A percentile compares a stretch with the other conserved stretches of the same genome.
Conservation (phyloP, 371 early-diverging fungal genomes). For the Amoeboaphelidium occidentale region DNA sequence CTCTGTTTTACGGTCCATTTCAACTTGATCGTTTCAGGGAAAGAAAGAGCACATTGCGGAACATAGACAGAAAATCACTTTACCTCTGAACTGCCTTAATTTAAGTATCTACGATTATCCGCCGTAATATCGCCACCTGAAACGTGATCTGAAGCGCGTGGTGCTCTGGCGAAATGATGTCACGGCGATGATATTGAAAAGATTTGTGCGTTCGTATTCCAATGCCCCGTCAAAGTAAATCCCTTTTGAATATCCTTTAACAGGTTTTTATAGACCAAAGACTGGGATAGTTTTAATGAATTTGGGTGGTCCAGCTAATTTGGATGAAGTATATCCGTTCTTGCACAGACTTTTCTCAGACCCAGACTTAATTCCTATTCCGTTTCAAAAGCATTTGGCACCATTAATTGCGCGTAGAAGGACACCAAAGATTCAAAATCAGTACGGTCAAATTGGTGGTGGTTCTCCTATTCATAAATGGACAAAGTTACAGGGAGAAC, state of each 20-base stretch:
- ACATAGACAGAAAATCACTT: too few relatives aligned
- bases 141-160: too few relatives aligned
- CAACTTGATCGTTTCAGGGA: background rate
- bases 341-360: conserved; percentile 70
- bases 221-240: too few relatives aligned
- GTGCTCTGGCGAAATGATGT: too few relatives aligned
- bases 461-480: conserved; percentile 67
- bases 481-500: conserved; percentile 62
- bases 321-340: conserved; percentile 54
- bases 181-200: too few relatives aligned
- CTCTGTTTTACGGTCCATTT: conserved; percentile 27
- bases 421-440: conserved; percentile 59
- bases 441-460: conserved; percentile 79
- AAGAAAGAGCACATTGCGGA: too few relatives aligned
- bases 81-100: too few relatives aligned
- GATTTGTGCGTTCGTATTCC: too few relatives aligned
- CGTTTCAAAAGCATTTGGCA: conserved; percentile 46
- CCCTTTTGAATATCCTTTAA: too few relatives aligned
- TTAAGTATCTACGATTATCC: too few relatives aligned
- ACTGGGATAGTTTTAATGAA: background rate
- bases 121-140: too few relatives aligned
- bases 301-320: conserved; percentile 52
- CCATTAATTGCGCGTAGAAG: conserved; percentile 57
- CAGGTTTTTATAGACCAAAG: too few relatives aligned
- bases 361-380: conserved; percentile 71